Conservation (phyloP, 2,329 filamentous ascomycete genomes). For the Pyrenophora graminea region DNA sequence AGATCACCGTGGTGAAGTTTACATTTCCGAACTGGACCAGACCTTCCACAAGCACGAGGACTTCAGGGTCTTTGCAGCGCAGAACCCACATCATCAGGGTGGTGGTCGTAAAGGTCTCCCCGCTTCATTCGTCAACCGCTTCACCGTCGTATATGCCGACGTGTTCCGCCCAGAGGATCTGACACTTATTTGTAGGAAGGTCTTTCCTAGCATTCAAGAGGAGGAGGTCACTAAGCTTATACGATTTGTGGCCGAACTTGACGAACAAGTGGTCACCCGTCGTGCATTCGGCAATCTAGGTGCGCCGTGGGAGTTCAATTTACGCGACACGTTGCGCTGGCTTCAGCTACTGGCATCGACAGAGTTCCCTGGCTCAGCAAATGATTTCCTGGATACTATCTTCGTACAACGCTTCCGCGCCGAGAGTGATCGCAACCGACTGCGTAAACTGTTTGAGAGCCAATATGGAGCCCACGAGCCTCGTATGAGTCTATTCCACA, state of each 20-base stretch:
- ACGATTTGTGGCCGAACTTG: conserved; percentile 77
- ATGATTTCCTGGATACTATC: conserved; percentile 79
- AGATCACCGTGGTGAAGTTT: conserved; percentile 94
- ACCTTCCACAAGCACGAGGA: conserved; percentile 87
- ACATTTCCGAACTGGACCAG: conserved; percentile 92
- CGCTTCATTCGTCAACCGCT: conserved; percentile 95
- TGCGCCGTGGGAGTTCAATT: conserved; percentile 93
- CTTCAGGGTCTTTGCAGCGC: conserved; percentile 94
- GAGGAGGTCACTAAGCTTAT: conserved; percentile 71
- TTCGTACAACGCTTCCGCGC: conserved; percentile 88
- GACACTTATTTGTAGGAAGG: conserved; percentile 75
- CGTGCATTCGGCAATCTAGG: conserved; percentile 60
- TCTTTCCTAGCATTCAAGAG: conserved; percentile 68
- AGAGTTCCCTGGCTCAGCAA: conserved; percentile 61
- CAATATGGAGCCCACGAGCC: conserved; percentile 59
- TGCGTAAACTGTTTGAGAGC: conserved; percentile 68
- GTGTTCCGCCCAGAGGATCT: conserved; percentile 82
- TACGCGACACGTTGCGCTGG: conserved; percentile 90
- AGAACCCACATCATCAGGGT: conserved; percentile 97
- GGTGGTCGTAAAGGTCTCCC: conserved; percentile 93
- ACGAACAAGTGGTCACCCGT: conserved; percentile 67
- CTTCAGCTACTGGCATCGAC: conserved; percentile 69
- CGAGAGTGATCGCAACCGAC: conserved; percentile 65
- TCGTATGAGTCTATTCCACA: conserved; percentile 64
- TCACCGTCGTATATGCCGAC: conserved; percentile 96